Evolutionary conservation across 192 early-diverging fungal genomes (phyloP).

Genomic region (Coemansia umbellata): DNA sequence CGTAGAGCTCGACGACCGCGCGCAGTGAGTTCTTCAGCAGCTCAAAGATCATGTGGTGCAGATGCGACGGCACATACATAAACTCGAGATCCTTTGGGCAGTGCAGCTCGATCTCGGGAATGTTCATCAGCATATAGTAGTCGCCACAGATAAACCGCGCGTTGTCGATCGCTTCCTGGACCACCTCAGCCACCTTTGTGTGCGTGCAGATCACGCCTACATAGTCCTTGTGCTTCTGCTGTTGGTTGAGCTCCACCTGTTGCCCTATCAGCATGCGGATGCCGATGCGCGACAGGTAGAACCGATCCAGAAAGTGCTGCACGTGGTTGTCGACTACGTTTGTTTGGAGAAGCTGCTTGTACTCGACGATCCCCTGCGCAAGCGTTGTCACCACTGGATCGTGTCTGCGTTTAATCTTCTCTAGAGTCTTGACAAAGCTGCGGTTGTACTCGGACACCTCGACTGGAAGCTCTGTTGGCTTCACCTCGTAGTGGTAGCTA

Average conservation of each 20-base stretch:
- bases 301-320: conserved; percentile 89
- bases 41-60: conserved; percentile 98
- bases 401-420: conserved; percentile 88
- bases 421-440: conserved; percentile 83
- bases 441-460: conserved; percentile 76
- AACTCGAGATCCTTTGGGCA: conserved; percentile 80
- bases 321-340: conserved; percentile 66
- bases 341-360: conserved; percentile 61
- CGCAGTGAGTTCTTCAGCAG: conserved; percentile 95
- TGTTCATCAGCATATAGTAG: conserved; percentile 79
- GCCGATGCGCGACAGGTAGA: conserved; percentile 98
- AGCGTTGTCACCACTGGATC: conserved; percentile 89
- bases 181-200: conserved; percentile 77
- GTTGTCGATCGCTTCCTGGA: conserved; percentile 85
- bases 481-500: conserved; percentile 51
- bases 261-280: conserved; percentile 96
- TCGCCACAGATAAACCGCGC: conserved; percentile 88
- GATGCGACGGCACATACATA: conserved; percentile 93
- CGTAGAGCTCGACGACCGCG: conserved; percentile 89
- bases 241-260: conserved; percentile 67
- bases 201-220: conserved; percentile 94
- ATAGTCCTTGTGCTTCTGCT: conserved; percentile 61
- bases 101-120: conserved; percentile 73
- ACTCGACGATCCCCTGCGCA: conserved; percentile 92
- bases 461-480: conserved; percentile 56